phyloP scores from a whole-genome alignment of 352 stramenopile species.

The Globisporangium perplexum region DNA sequence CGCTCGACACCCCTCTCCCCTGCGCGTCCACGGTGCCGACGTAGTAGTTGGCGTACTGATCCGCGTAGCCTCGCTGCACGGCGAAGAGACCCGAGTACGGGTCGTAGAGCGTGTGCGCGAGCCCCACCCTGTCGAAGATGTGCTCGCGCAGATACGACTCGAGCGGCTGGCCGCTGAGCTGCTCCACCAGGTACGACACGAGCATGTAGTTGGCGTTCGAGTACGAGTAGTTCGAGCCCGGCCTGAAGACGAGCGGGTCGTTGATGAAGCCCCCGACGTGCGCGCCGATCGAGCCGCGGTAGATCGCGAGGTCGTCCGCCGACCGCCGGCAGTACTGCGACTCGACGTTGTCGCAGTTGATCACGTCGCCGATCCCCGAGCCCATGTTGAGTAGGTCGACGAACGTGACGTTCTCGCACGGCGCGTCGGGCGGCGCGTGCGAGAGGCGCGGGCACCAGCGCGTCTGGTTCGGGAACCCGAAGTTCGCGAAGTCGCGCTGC shows the following conservation, averaged over 20 bases:
- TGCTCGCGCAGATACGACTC: slow-evolving; percentile 34
- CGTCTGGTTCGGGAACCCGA: slow-evolving; percentile 37
- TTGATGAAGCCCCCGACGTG: slow-evolving; percentile 47
- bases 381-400: slow-evolving; percentile 53
- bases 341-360: slow-evolving; percentile 26
- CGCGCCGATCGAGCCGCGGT: slow-evolving; percentile 19
- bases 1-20: slow-evolving; percentile 5
- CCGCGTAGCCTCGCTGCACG: slow-evolving; percentile 26
- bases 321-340: background rate
- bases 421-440: slow-evolving; percentile 1
- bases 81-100: slow-evolving; percentile 24
- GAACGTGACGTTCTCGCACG: slow-evolving; percentile 50
- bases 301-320: slow-evolving; percentile 18
- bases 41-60: slow-evolving; percentile 55
- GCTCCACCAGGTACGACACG: slow-evolving; percentile 53
- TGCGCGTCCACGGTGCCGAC: slow-evolving; percentile 8
- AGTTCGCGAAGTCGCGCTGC: slow-evolving; percentile 30
- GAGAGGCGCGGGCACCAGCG: slow-evolving; percentile 36
- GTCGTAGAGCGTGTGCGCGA: slow-evolving; percentile 42
- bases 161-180: slow-evolving; percentile 35
- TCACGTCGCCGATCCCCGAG: slow-evolving; percentile 30
- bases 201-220: slow-evolving; percentile 46
- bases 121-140: slow-evolving; percentile 25
- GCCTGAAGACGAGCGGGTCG: slow-evolving; percentile 40
- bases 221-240: slow-evolving; percentile 46